These are phyloP conservation scores for Lipomyces kockii DNA, from an alignment of 805 yeast genomes.

Conservation along the genomic window DNA sequence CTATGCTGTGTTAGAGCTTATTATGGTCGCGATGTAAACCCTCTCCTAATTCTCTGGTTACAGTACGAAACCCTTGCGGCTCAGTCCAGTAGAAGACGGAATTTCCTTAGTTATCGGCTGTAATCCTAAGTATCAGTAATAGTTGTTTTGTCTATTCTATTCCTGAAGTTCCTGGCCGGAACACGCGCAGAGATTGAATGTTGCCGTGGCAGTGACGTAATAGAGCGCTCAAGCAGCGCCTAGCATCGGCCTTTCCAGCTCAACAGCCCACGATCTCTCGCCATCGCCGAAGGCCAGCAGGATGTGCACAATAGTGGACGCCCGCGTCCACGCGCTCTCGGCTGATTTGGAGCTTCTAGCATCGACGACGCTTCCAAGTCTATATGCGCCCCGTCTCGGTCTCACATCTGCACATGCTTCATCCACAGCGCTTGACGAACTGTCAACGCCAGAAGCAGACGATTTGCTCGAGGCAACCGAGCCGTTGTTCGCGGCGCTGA, in stretches of 20 bases:
- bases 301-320: constrained; percentile 31
- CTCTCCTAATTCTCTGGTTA: too few relatives aligned
- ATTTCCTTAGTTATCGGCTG: too few relatives aligned
- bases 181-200: too few relatives aligned
- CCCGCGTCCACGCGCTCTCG: constrained; percentile 23
- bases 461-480: constrained; percentile 8
- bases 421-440: constrained; percentile 7
- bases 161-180: too few relatives aligned
- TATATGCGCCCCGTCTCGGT: constrained; percentile 19
- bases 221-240: too few relatives aligned
- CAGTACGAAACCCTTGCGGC: too few relatives aligned
- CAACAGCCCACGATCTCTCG: not conserved
- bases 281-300: not conserved
- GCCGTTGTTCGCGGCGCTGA: constrained; percentile 22
- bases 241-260: not conserved
- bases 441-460: not conserved
- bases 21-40: not conserved
- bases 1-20: not conserved
- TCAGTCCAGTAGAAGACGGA: too few relatives aligned
- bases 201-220: not conserved
- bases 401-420: constrained; percentile 6
- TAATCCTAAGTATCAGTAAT: too few relatives aligned
- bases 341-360: constrained; percentile 27
- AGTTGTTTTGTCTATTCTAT: too few relatives aligned
- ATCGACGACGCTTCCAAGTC: constrained; percentile 28